A percentile compares a stretch with the other conserved stretches of the same genome.
Conservation (phyloP, 176 grass and related monocot genomes). For the Zea mays region Zm-B73-REFERENCE-NAM-5.0 NC_050102.1:15718501-15719000, state of each 20-base stretch:
- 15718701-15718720: not conserved
- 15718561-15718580: not conserved
- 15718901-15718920: slow-evolving; percentile 56
- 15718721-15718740: not conserved
- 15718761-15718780: not conserved
- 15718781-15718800: slow-evolving; percentile 5
- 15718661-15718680: not conserved
- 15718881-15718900: slow-evolving; percentile 84
- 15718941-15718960: slow-evolving; percentile 76
- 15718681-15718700: not conserved
- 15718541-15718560: slow-evolving; percentile 61
- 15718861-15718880: slow-evolving; percentile 57
- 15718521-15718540: slow-evolving; percentile 71
- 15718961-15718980: slow-evolving; percentile 86
- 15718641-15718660: not conserved
- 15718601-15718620: not conserved
- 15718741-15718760: not conserved
- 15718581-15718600: not conserved
- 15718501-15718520: slow-evolving; percentile 81
- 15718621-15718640: not conserved
- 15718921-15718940: slow-evolving; percentile 61
- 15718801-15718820: not conserved
- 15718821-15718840: not conserved
- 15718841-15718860: slow-evolving; percentile 35
- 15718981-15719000: slow-evolving; percentile 59